Evolutionary conservation across 352 stramenopile genomes (phyloP).

Genomic region (Pythium sp.): DNA sequence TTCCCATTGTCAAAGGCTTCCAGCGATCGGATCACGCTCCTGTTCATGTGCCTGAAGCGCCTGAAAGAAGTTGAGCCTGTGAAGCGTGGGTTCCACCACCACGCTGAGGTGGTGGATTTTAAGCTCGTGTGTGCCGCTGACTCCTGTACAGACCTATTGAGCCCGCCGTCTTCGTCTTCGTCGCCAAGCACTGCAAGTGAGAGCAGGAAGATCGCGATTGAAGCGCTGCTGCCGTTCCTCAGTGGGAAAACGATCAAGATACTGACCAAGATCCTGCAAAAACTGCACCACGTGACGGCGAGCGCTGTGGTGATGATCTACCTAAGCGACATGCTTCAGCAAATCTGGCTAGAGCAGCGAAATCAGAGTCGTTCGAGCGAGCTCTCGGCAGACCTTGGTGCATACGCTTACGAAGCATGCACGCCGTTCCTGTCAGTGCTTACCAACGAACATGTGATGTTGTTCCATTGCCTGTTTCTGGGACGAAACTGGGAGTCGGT

Average conservation of each 20-base stretch:
- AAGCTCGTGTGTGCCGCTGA: slow-evolving; percentile 52
- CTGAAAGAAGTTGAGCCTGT: slow-evolving; percentile 48
- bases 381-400: slow-evolving; percentile 40
- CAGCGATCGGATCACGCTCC: slow-evolving; percentile 52
- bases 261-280: slow-evolving; percentile 72
- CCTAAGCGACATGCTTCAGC: slow-evolving; percentile 40
- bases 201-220: slow-evolving; percentile 31
- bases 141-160: slow-evolving; percentile 37
- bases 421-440: slow-evolving; percentile 64
- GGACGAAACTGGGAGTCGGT: slow-evolving; percentile 16
- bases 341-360: slow-evolving; percentile 41
- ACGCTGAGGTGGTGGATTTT: slow-evolving; percentile 32
- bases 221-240: slow-evolving; percentile 48
- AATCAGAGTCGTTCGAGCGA: not conserved
- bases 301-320: slow-evolving; percentile 72
- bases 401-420: slow-evolving; percentile 70
- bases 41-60: slow-evolving; percentile 82
- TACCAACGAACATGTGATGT: slow-evolving; percentile 56
- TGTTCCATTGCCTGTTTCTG: slow-evolving; percentile 57
- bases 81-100: not conserved
- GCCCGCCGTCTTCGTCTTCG: not conserved
- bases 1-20: slow-evolving; percentile 55
- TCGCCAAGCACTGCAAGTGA: not conserved
- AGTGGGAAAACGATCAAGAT: slow-evolving; percentile 64
- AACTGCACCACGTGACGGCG: slow-evolving; percentile 52